Evolutionary conservation across 257 asterid genomes (phyloP).

Genomic region (Nyctanthes arbortristis): DNA sequence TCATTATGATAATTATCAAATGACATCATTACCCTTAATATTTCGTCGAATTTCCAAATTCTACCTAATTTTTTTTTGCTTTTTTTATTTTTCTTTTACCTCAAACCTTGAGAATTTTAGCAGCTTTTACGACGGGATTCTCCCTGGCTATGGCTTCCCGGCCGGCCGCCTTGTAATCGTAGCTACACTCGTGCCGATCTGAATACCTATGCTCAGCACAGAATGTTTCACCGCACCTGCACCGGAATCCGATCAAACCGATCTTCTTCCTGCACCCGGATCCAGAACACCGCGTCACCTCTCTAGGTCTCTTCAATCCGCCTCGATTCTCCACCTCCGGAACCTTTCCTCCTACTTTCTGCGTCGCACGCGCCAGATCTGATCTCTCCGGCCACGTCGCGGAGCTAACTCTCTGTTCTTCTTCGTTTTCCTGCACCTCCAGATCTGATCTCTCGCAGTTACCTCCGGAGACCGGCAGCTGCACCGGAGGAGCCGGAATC

Average conservation of each 20-base stretch:
- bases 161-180: constrained; percentile 78
- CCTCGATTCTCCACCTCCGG: constrained; percentile 22
- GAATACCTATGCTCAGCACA: constrained; percentile 75
- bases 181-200: constrained; percentile 77
- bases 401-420: constrained; percentile 38
- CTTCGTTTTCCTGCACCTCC: constrained; percentile 25
- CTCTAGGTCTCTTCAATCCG: constrained; percentile 58
- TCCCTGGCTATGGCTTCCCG: constrained; percentile 73
- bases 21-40: constrained; percentile 44
- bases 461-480: constrained; percentile 33
- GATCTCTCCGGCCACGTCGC: constrained; percentile 38
- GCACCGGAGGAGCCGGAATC: constrained; percentile 33
- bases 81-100: not conserved
- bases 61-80: not conserved
- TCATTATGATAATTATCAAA: constrained; percentile 26
- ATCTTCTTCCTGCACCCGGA: constrained; percentile 62
- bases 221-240: constrained; percentile 72
- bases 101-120: constrained; percentile 75
- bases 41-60: constrained; percentile 38
- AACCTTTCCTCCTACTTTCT: not conserved
- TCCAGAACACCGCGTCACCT: constrained; percentile 62
- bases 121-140: constrained; percentile 76
- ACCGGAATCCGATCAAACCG: constrained; percentile 72
- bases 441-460: constrained; percentile 42
- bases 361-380: constrained; percentile 29